Base-by-base conservation (phyloP, 805 yeast genomes). In the Yarrowia bubula region DNA sequence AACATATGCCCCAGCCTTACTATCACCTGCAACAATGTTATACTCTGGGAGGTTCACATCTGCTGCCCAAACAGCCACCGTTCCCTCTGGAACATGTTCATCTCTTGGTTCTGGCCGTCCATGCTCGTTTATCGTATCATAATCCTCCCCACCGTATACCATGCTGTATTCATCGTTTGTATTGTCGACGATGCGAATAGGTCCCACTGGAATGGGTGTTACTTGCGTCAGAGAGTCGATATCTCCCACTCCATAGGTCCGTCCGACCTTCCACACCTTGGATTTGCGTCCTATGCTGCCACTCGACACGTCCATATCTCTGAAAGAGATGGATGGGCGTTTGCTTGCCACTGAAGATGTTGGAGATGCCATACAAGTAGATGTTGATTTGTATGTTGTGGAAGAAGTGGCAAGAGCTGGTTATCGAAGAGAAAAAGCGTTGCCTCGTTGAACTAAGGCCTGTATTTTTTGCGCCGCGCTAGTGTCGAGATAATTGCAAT, bases 1-100 rank as follows among this genome's bases (percentile, higher is more conserved):
- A 6, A 81, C 83, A 68, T 81, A 81, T n/a, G 75, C 72, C 14
- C 77, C 75, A 3, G 74, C 73, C 55, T 73, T 74, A 15, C 69
- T 67, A 38, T 70, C 63, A 4, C 81, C 83, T 3, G 71, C 71
- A 0, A 81, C 77, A 2, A 79, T 71, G 13, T 79, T 75, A 67
- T 78, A 77, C 39, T 76, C 78, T 1, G 76, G 76, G 2, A 81
- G 73, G 17, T 73, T 72, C 1, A 79, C 81, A 15, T 73, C 70
- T 3, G 68, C 67, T 0, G 81, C 82, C 83, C 83, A 80, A 10
- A 71, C 47, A 4, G 48, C 37, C 28, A 32, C 35, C 8, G 14
- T 22, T 5, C 61, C 61, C 31, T 9, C n/a, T 67, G 71, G 14
- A 70, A 71, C 58, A 70, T 71, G 15, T 71, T 72, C 32, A 44